Evolutionary conservation across 108 stramenopile species (phyloP), one percentile per base, ranked within the genome.

Genomic region (Halocafeteria seosinensis): DNA sequence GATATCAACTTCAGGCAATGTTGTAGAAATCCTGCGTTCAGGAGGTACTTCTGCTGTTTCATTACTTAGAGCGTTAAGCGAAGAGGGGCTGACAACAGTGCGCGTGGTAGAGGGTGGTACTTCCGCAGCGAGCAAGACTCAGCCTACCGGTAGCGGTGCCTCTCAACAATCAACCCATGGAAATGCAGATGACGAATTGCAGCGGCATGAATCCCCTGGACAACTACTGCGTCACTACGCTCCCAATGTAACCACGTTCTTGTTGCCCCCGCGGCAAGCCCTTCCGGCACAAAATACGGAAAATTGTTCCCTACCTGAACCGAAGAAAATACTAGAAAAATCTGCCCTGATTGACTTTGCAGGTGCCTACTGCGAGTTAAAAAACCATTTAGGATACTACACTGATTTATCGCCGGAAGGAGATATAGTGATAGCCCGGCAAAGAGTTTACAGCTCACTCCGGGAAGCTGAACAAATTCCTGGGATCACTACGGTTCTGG

Each of bases 211-310:
- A 2, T 87, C 90, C 0, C 94, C 94, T 0, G 94, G 94, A 1
- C 94, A 95, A 74, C 81, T 78, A 23, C 70, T 91, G 64, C 88
- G 85, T 34, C 94, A 95, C 67, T 95, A 95, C 71, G 88, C 94
- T 25, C 94, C 94, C n/a, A 75, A 90, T 68, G 75, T 89, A 23
- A 82, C 84, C 25, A 85, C 85, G 52, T 88, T 72, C 65, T 75
- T 92, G 60, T 34, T 65, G 55, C 42, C 33, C 21, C 27, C 9
- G 70, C 80, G 4, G 11, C 23, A n/a, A 21, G 26, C 11, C 9
- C 0, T 28, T 3, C 36, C 17, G 0, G 28, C 27, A 0, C 38
- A 12, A 50, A 32, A 5, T 21, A 50, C 27, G 47, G 66, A 0
- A 50, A 73, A 53, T 62, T 65, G 0, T 33, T 53, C 4, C 35